Conservation (phyloP, 2,329 filamentous ascomycete species). For the Botrytis pseudocinerea region DNA sequence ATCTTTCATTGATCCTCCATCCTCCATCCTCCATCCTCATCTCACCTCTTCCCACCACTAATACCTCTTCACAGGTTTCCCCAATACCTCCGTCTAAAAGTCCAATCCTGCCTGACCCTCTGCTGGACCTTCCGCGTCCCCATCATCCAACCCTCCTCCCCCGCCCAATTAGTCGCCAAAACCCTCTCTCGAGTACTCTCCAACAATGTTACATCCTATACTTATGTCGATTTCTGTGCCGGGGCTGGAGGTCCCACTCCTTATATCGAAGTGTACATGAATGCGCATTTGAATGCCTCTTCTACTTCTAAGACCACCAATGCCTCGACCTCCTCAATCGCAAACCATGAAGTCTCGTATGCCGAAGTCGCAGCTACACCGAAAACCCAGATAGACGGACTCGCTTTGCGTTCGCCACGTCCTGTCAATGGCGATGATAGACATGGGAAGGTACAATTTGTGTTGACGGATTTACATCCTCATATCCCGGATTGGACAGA, state of each 20-base stretch:
- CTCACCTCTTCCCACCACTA: not conserved
- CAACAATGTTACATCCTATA: constrained; percentile 52
- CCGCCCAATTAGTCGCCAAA: constrained; percentile 60
- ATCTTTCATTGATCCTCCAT: not conserved
- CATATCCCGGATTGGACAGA: constrained; percentile 60
- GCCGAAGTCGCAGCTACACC: constrained; percentile 12
- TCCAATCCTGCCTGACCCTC: constrained; percentile 64
- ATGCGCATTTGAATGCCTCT: constrained; percentile 44
- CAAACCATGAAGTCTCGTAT: constrained; percentile 3
- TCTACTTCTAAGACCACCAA: constrained; percentile 34
- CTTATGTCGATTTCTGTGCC: constrained; percentile 74
- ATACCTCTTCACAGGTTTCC: constrained; percentile 56
- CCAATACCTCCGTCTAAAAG: constrained; percentile 60
- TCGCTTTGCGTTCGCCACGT: constrained; percentile 34
- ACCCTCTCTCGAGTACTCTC: constrained; percentile 56
- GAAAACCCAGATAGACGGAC: constrained; percentile 23
- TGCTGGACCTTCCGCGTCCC: constrained; percentile 63
- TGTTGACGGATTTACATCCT: constrained; percentile 67
- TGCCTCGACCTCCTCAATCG: constrained; percentile 1
- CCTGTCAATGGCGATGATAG: constrained; percentile 23
- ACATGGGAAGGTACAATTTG: constrained; percentile 51
- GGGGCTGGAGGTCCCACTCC: constrained; percentile 72
- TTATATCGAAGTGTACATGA: constrained; percentile 60
- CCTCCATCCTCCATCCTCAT: not conserved
- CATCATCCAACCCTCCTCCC: constrained; percentile 55